Base-by-base conservation (phyloP, 2,329 filamentous ascomycete genomes). In the Leptoxyphium fumago region DNA sequence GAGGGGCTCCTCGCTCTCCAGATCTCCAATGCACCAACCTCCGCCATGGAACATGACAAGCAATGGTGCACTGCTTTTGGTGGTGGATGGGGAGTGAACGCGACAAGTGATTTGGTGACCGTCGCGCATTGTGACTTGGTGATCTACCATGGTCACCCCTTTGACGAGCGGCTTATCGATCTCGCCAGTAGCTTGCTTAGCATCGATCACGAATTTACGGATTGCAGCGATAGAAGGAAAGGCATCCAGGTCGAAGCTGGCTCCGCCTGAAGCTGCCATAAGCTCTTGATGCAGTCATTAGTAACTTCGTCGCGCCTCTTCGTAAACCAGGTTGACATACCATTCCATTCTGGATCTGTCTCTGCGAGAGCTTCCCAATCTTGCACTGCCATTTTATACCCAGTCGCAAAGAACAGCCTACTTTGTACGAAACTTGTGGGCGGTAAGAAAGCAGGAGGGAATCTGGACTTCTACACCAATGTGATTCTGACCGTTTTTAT, bases 11-110 rank as follows among this genome's bases (percentile, higher is more conserved):
- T 70, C 67, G 15, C 61, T 64, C 11, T 62, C 61, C 2, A 69
- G 50, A 47, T 62, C 62, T 6, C 69, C 68, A 46, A 68, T 60
- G 29, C 60, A 57, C 57, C 62, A 71, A 0, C 63, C 67, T n/a
- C 68, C 68, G 34, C 68, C 67, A 44, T 70, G 68, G 41, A 58
- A 63, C 52, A 57, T 57, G 46, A 59, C 48, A 28, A 59, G 54
- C 42, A 60, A 46, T 39, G 56, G 48, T n/a, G 39, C 42, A 9
- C 50, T 48, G 6, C 32, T 43, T 26, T 7, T 17, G 21, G 13
- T 28, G 18, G 13, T 10, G 5, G 13, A 13, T 10, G 14, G 14
- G 5, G 14, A 11, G 38, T 40, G 21, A 21, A 40, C 21, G 11
- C 38, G 14, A 7, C 14, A 17, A 18, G 38, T 40, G 5, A 40